phyloP scores from a whole-genome alignment of 805 yeast genomes.

The Debaryomyces hansenii region DNA sequence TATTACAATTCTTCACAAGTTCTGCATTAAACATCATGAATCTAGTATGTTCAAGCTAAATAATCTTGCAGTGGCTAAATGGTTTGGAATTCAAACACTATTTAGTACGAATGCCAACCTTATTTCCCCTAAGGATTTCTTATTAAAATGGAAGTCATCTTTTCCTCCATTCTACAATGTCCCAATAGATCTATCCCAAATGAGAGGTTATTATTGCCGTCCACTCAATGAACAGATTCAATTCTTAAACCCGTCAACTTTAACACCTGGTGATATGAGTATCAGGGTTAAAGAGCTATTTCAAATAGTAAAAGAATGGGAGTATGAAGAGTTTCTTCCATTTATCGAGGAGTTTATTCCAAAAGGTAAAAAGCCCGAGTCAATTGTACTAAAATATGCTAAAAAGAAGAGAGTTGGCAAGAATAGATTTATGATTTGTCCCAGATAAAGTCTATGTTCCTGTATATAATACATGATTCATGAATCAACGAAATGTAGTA shows the following conservation, averaged over 20 bases:
- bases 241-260: constrained; percentile 48
- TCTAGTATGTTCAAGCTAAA: constrained; percentile 39
- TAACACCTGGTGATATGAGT: constrained; percentile 46
- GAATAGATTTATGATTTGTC: constrained; percentile 27
- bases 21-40: constrained; percentile 23
- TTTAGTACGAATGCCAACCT: constrained; percentile 12
- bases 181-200: constrained; percentile 52
- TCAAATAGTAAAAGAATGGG: constrained; percentile 33
- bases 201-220: constrained; percentile 56
- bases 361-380: constrained; percentile 35
- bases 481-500: background rate
- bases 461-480: constrained; percentile 1
- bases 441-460: constrained; percentile 13
- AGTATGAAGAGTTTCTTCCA: constrained; percentile 39
- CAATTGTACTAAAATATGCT: constrained; percentile 37
- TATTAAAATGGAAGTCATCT: constrained; percentile 60
- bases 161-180: constrained; percentile 66
- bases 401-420: constrained; percentile 35
- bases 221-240: constrained; percentile 49
- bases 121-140: constrained; percentile 50
- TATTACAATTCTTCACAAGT: constrained; percentile 50
- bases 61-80: constrained; percentile 44
- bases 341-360: constrained; percentile 32
- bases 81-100: constrained; percentile 65
- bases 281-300: constrained; percentile 33